A percentile compares a stretch with the other conserved stretches of the same genome.
These are phyloP conservation scores for Cenchrus fungigraminus DNA, from an alignment of 176 grass and related monocot genomes.

Conservation along the genomic window DNA sequence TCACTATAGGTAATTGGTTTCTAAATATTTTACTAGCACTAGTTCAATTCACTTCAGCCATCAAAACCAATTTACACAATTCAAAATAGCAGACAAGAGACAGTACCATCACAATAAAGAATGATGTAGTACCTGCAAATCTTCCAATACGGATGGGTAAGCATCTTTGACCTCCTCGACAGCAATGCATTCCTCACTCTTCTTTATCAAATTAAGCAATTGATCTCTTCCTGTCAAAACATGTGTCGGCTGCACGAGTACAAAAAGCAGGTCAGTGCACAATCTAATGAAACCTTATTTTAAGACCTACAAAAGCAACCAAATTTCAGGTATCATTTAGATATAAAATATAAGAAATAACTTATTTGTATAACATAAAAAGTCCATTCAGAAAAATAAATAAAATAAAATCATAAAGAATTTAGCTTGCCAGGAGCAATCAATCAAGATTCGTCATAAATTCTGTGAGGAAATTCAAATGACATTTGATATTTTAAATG, in stretches of 20 bases:
- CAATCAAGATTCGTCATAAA: background rate
- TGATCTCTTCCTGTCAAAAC: constrained; percentile 72
- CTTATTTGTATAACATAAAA: background rate
- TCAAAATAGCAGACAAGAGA: background rate
- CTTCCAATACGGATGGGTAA: constrained; percentile 70
- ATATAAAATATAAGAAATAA: background rate
- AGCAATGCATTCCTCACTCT: constrained; percentile 41
- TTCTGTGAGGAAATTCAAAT: background rate
- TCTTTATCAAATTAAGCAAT: constrained; percentile 59
- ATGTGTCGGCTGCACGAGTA: constrained; percentile 62
- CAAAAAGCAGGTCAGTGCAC: constrained; percentile 26
- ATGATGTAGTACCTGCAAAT: constrained; percentile 60
- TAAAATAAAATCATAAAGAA: background rate
- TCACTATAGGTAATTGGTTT: background rate
- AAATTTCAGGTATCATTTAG: background rate
- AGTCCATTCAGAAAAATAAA: background rate
- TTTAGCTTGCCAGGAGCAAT: background rate
- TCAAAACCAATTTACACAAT: constrained; percentile 3
- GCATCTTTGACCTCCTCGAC: constrained; percentile 83
- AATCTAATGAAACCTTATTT: constrained; percentile 10
- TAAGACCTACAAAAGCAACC: background rate
- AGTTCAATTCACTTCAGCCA: background rate
- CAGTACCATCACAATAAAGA: background rate
- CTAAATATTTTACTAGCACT: background rate
- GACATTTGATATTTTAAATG: background rate